A percentile compares a stretch with the other conserved stretches of the same genome.
phyloP scores from a whole-genome alignment of 768 basidiomycete genomes.

The Dacryopinax primogenitus region DNA sequence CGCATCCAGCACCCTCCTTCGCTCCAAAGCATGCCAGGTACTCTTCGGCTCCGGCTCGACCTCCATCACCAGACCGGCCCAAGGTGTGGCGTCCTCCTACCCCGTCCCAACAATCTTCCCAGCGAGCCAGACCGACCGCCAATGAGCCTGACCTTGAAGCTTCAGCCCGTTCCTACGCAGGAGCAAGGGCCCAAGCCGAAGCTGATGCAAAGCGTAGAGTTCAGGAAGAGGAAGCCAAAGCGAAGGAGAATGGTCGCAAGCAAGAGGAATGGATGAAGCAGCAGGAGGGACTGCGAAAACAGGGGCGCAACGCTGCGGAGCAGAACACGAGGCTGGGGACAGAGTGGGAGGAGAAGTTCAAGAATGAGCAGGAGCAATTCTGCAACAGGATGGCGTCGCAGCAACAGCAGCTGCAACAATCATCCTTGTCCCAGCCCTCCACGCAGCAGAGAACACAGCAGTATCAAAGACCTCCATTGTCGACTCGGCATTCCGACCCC shows the following conservation, averaged over 20 bases:
- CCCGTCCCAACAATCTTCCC: neutral
- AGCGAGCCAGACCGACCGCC: neutral
- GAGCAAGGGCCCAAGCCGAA: neutral
- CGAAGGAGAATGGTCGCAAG: neutral
- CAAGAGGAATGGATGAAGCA: slow-evolving; percentile 6
- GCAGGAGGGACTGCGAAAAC: neutral
- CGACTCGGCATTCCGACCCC: too few species aligned
- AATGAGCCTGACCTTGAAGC: neutral
- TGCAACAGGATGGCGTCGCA: neutral
- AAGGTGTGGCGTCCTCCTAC: neutral
- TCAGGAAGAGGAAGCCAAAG: neutral
- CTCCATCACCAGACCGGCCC: neutral
- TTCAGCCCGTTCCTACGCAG: neutral
- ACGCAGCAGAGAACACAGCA: neutral
- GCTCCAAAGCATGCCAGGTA: neutral
- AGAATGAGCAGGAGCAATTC: neutral
- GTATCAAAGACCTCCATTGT: too few species aligned
- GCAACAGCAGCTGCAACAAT: neutral
- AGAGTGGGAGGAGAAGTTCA: neutral
- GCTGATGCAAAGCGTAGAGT: neutral
- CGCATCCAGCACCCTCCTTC: neutral
- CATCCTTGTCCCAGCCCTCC: neutral
- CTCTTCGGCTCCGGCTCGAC: neutral
- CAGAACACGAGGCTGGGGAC: neutral
- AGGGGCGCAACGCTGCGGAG: neutral